Evolutionary conservation across 1,139 yeast genomes (phyloP), one percentile per base, ranked within the genome.

Genomic region (Starmera stellimalicola): DNA sequence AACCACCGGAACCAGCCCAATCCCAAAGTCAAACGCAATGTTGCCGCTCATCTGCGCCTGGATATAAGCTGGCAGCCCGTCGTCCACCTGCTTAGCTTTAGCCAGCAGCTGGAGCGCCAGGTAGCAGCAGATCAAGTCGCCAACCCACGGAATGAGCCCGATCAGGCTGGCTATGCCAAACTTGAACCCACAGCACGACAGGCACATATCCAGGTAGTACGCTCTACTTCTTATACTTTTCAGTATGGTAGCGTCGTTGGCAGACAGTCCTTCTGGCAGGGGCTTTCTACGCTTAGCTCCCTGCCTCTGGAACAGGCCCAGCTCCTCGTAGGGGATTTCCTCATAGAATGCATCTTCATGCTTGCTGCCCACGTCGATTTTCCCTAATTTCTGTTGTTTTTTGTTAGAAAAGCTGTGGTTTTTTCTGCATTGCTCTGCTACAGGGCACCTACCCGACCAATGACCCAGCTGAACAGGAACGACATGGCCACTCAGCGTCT

Each of bases 141-240:
- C 87, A 19, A 77, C 52, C 45, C 67, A 54, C 3, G 94, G 94
- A 20, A 83, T 50, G n/a, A 82, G 46, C 1, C 91, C 91, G 43
- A 82, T 71, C 11, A 82, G 41, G 7, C 81, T 83, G 1, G 84
- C 68, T 81, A 85, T 77, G 2, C 94, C 94, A 18, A 78, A 47
- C 33, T 81, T 60, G 18, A 73, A 46, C 1, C 93, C 91, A 55
- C 83, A 76, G 33, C 77, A 41, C 33, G 70, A 62, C 47, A 80
- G 67, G 37, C 70, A 68, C 37, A 77, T 63, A 49, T 82, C 94
- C 36, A 79, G 58, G 24, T 74, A 60, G 50, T 79, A 78, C 3
- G 83, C 88, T 37, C 70, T 62, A 20, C 70, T 60, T 48, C 77
- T 69, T 25, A 79, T 74, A 7, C 67, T 60, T 32, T 67, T 62